Evolutionary conservation across 768 basidiomycete genomes (phyloP).

Genomic region (Agaricus sinodeliciosus): DNA sequence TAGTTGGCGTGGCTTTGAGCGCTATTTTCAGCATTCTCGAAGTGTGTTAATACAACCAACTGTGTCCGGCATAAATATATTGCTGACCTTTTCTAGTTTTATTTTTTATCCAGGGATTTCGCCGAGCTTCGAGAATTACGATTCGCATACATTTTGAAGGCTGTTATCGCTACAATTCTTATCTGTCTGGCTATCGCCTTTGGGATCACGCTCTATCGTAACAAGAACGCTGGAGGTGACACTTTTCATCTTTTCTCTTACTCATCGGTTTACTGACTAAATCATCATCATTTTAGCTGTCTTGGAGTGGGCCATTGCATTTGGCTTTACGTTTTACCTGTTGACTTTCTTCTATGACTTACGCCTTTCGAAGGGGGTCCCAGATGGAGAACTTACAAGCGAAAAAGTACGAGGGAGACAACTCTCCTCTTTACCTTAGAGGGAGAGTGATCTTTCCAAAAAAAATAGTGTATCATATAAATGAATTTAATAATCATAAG

Average conservation of each 20-base stretch:
- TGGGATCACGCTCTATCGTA: constrained; percentile 41
- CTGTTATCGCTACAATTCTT: constrained; percentile 48
- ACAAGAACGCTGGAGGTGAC: constrained; percentile 42
- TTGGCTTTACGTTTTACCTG: constrained; percentile 69
- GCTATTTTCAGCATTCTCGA: constrained; percentile 72
- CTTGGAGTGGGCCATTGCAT: constrained; percentile 69
- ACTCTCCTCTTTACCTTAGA: constrained; percentile 6
- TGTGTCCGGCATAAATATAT: neutral
- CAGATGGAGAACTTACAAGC: constrained; percentile 37
- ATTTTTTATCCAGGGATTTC: constrained; percentile 59
- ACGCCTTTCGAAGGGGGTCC: constrained; percentile 48
- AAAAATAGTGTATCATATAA: neutral
- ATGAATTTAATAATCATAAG: neutral
- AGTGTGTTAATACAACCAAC: constrained; percentile 25
- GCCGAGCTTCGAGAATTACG: constrained; percentile 35
- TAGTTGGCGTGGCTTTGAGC: constrained; percentile 62
- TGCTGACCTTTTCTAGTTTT: constrained; percentile 34
- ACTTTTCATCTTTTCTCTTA: neutral
- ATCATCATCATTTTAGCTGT: constrained; percentile 32
- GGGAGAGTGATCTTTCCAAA: neutral
- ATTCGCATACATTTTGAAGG: constrained; percentile 56
- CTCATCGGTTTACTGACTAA: neutral
- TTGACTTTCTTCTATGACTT: constrained; percentile 71
- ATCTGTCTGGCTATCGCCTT: constrained; percentile 62
- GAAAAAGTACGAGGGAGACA: constrained; percentile 17